Base-by-base conservation (phyloP, 345 rosid genomes). In the Microthlaspi erraticum region DNA sequence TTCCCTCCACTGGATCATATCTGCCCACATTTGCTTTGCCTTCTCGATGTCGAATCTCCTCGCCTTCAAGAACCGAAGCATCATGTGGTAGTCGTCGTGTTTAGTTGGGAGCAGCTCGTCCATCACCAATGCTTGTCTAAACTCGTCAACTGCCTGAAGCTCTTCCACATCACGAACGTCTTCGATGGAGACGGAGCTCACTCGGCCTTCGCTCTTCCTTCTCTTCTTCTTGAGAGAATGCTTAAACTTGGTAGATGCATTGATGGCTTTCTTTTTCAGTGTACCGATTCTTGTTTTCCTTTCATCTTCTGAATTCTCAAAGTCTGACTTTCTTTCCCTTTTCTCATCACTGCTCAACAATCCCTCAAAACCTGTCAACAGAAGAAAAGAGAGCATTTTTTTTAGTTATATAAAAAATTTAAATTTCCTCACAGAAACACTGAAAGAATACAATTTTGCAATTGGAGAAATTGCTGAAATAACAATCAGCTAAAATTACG, bases 21-120 rank as follows among this genome's bases (percentile, higher is more conserved):
- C 99, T 14, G 96, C 86, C 99, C 99, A 94, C 99, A 94, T 94
- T 44, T 84, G 88, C 83, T 87, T 94, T 10, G 98, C 98, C 76
- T 86, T 94, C 42, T 94, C 99, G 55, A 87, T 75, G 60, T 94
- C 99, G 64, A 92, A 92, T 74, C 90, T 94, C 75, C 99, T 87
- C 2, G 98, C 99, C 70, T 90, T 91, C 80, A 59, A 45, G 59
- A 69, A 94, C 93, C 99, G 81, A 71, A 94, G 68, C 98, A 92
- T 85, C 98, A 88, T 86, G 79, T 94, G 98, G 74, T 94, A 94
- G 64, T 95, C 98, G 59, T 95, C 98, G 43, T 85, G 87, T 74
- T 66, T 84, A 0, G 70, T 80, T 0, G 96, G 92, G 11, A 95
- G 90, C 64, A 95, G 54, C 54, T 95, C 99, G n/a, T 95, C 99